A percentile compares a stretch with the other conserved stretches of the same genome.
phyloP scores from a whole-genome alignment of 164 flowering plant species.

The Akebia trifoliata region DNA sequence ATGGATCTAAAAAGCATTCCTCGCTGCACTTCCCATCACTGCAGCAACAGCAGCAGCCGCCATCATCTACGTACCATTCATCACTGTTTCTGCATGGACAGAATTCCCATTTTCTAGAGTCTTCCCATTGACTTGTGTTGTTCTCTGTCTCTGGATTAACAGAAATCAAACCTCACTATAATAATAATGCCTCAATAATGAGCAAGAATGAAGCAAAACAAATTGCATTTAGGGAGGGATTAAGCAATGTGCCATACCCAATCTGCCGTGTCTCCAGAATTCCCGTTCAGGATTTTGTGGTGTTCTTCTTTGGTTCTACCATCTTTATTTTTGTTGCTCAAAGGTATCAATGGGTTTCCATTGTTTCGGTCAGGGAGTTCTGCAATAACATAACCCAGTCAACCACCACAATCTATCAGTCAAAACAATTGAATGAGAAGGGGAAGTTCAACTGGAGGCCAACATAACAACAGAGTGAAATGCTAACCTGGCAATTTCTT shows the following conservation, averaged over 20 bases:
- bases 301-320: conserved; percentile 64
- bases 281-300: conserved; percentile 82
- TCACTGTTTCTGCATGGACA: conserved; percentile 44
- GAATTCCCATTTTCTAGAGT: conserved; percentile 50
- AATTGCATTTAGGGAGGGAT: no score
- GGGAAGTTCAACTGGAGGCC: no score
- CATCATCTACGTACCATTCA: conserved; percentile 51
- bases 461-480: conserved; percentile 1
- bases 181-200: no score
- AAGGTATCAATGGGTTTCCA: conserved; percentile 46
- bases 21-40: not conserved
- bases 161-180: not conserved
- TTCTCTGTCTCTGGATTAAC: conserved; percentile 61
- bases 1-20: no score
- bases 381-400: conserved; percentile 25
- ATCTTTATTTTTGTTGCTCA: conserved; percentile 68
- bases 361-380: conserved; percentile 77
- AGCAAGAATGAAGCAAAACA: no score
- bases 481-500: conserved; percentile 69
- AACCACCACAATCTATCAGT: not conserved
- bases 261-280: conserved; percentile 62
- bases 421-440: not conserved
- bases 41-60: no score
- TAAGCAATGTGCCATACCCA: conserved; percentile 71
- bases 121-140: conserved; percentile 78